Percentiles rank a stretch among this genome's conserved stretches.
Conservation (phyloP, 345 rosid species). For the Eucalyptus sp. region DNA sequence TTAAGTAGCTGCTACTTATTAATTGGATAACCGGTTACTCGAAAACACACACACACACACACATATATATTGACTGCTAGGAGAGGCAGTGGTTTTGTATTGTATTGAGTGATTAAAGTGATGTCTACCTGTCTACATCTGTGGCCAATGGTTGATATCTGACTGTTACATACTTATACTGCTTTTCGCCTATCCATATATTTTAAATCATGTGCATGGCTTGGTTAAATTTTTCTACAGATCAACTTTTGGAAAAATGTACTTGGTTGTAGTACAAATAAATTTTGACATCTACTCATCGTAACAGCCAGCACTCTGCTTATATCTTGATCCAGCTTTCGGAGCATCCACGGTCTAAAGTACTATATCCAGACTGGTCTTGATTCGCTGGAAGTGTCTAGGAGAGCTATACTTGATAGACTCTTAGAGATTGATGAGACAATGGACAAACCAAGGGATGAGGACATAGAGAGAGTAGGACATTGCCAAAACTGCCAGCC, state of each 20-base stretch:
- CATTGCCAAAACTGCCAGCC: constrained; percentile 56
- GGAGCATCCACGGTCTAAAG: constrained; percentile 58
- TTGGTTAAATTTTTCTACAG: background rate
- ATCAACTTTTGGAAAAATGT: background rate
- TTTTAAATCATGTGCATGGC: background rate
- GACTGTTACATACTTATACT: background rate
- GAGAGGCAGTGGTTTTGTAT: background rate
- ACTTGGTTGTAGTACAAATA: background rate
- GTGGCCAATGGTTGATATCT: background rate
- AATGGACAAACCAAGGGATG: constrained; percentile 65
- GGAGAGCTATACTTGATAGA: constrained; percentile 49
- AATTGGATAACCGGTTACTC: background rate
- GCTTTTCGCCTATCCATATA: background rate
- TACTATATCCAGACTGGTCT: constrained; percentile 79
- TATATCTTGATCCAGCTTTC: constrained; percentile 40
- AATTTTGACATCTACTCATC: background rate
- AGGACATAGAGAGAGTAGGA: constrained; percentile 71
- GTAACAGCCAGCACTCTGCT: background rate
- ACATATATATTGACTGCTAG: background rate
- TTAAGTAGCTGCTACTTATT: background rate
- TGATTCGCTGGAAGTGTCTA: constrained; percentile 59
- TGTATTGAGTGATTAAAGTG: background rate
- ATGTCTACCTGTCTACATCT: background rate
- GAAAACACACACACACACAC: background rate
- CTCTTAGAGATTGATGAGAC: constrained; percentile 67